phyloP scores from a whole-genome alignment of 2,329 filamentous ascomycete species.

The Arthrobotrys sphaeroides region DNA sequence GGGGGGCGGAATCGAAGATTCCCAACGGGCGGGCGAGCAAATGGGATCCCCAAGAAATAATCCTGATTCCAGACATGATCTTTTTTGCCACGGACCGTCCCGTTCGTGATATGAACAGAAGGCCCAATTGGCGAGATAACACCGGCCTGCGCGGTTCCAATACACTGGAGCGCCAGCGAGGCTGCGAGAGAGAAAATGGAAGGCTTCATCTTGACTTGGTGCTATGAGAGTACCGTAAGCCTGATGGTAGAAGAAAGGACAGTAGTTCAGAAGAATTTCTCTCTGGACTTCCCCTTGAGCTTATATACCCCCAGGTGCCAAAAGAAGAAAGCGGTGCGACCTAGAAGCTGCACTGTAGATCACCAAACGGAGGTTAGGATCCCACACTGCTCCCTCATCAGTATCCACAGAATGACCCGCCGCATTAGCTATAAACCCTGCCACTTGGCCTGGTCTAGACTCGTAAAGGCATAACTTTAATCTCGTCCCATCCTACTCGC shows the following conservation, averaged over 20 bases:
- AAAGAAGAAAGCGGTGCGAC: background rate
- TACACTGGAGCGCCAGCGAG: conserved; percentile 30
- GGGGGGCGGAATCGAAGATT: conserved; percentile 64
- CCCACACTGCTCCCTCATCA: background rate
- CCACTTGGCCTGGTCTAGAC: background rate
- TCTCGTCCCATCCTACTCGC: background rate
- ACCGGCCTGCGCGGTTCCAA: background rate
- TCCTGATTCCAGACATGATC: conserved; percentile 64
- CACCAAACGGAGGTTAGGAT: background rate
- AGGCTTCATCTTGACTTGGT: conserved; percentile 25
- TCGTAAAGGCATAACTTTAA: conserved; percentile 4
- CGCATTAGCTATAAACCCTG: background rate
- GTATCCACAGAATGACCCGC: background rate
- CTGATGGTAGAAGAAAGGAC: background rate
- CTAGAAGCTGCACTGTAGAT: background rate
- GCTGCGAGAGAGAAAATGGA: conserved; percentile 15
- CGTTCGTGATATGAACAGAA: conserved; percentile 62
- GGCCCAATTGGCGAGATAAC: conserved; percentile 55
- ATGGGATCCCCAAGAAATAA: conserved; percentile 68
- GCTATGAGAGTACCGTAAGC: background rate
- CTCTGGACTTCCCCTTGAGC: background rate
- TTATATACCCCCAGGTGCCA: conserved; percentile 7
- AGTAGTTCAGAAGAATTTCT: background rate
- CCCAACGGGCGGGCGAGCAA: conserved; percentile 67
- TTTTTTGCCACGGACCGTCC: conserved; percentile 64